phyloP scores from a whole-genome alignment of 768 basidiomycete species.

The Fistulinella prunicolor region DNA sequence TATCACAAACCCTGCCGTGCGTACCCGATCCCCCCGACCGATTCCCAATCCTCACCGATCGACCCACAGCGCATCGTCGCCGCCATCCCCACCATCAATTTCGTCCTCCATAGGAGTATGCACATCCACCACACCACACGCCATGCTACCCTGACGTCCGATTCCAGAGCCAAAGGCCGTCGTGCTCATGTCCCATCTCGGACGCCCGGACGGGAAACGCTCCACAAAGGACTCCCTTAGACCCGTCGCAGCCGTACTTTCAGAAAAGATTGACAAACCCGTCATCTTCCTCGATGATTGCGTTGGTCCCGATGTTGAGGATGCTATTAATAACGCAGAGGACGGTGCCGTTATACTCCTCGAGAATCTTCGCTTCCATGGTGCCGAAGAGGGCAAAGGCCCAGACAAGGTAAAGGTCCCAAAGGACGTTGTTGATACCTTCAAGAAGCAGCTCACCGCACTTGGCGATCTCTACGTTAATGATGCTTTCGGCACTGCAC shows the following conservation, averaged over 20 bases:
- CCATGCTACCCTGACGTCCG: background rate
- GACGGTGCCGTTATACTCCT: slow-evolving; percentile 80
- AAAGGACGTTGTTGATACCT: slow-evolving; percentile 70
- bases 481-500: slow-evolving; percentile 98
- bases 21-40: slow-evolving; percentile 33
- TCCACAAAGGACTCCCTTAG: slow-evolving; percentile 87
- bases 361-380: slow-evolving; percentile 98
- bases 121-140: background rate
- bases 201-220: slow-evolving; percentile 91
- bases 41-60: slow-evolving; percentile 6
- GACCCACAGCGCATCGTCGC: slow-evolving; percentile 85
- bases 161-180: slow-evolving; percentile 70
- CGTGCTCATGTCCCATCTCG: slow-evolving; percentile 96
- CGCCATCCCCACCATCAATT: slow-evolving; percentile 91
- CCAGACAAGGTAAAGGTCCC: slow-evolving; percentile 97
- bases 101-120: slow-evolving; percentile 82
- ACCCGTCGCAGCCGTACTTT: slow-evolving; percentile 75
- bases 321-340: slow-evolving; percentile 57
- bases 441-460: slow-evolving; percentile 83
- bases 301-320: slow-evolving; percentile 83
- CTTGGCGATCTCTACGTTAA: slow-evolving; percentile 98
- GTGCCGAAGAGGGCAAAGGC: slow-evolving; percentile 97
- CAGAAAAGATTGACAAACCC: slow-evolving; percentile 40
- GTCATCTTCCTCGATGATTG: slow-evolving; percentile 85
- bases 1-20: slow-evolving; percentile 95